Conservation (phyloP, 257 asterid genomes). For the Nemophila menziesii region DNA sequence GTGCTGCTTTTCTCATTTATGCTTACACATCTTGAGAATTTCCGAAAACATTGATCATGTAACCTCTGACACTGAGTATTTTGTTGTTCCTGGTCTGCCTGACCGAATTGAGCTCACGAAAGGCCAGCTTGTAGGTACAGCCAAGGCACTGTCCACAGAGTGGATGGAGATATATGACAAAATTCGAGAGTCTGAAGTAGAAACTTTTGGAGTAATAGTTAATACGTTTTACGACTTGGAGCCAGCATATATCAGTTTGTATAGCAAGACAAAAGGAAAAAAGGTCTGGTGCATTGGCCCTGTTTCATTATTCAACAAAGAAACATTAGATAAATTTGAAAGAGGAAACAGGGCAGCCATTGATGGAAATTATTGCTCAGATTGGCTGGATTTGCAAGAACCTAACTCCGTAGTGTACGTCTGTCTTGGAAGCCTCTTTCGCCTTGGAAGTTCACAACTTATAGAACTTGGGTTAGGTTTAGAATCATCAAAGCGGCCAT, state of each 20-base stretch:
- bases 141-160: not conserved
- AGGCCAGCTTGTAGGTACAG: slow-evolving; percentile 24
- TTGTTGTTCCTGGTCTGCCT: slow-evolving; percentile 39
- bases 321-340: slow-evolving; percentile 22
- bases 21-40: not conserved
- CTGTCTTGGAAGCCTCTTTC: slow-evolving; percentile 43
- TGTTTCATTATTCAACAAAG: slow-evolving; percentile 27
- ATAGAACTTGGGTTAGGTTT: slow-evolving; percentile 36
- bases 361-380: slow-evolving; percentile 17
- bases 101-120: slow-evolving; percentile 33
- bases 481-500: slow-evolving; percentile 28
- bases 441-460: slow-evolving; percentile 22
- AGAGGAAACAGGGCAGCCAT: slow-evolving; percentile 27
- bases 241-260: slow-evolving; percentile 18
- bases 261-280: slow-evolving; percentile 13
- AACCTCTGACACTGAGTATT: slow-evolving; percentile 26
- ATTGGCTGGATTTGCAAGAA: slow-evolving; percentile 29
- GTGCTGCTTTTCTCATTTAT: too few relatives aligned
- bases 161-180: slow-evolving; percentile 9
- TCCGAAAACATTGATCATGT: slow-evolving; percentile 15
- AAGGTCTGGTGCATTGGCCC: slow-evolving; percentile 41
- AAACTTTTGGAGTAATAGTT: slow-evolving; percentile 20
- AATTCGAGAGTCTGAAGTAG: slow-evolving; percentile 16
- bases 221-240: slow-evolving; percentile 40
- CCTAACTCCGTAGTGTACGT: slow-evolving; percentile 29